Evolutionary conservation across 2,329 filamentous ascomycete genomes (phyloP), one percentile per base, ranked within the genome.

Genomic region (Drechslerella coelobrocha): DNA sequence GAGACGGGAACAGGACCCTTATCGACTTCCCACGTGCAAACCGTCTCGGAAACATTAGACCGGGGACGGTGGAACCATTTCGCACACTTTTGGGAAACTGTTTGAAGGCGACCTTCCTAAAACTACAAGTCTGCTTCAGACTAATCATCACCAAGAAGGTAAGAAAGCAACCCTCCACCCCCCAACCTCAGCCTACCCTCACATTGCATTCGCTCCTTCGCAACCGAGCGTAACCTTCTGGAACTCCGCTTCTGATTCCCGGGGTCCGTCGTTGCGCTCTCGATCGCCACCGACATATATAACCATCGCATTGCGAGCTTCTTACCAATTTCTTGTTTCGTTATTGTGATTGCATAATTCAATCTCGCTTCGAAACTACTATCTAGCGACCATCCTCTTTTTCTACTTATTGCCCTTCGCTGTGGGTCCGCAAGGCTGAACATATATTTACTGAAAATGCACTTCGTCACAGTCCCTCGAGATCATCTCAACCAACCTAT

Each of bases 171-270:
- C 24, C 21, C 51, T 43, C 52, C 37, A 17, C 47, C 50, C 50
- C 56, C 61, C 63, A 60, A 61, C 63, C 56, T 68, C 60, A 57
- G 50, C 37, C 43, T 48, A 19, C 43, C 17, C n/a, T 48, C 19
- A 21, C 17, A 19, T 26, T 26, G 19, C 19, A 4, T 69, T 61
- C 50, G 23, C 31, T 52, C 55, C 51, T 9, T 26, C 56, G 29
- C 50, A 68, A 43, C 63, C 63, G 55, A 68, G 55, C 48, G 63
- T 68, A 61, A 68, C 63, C 63, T 69, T 62, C 65, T 62, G 37
- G 57, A 62, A 62, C 57, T 29, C 53, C 63, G 52, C 52, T 62
- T 62, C 56, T 47, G 31, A 45, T 12, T 39, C 19, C 52, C 39
- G 26, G 19, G 10, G 26, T 26, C 14, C 14, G 34, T 21, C 23